Conservation (phyloP, 2,329 filamentous ascomycete genomes). For the Aurifilum marmelostoma region DNA sequence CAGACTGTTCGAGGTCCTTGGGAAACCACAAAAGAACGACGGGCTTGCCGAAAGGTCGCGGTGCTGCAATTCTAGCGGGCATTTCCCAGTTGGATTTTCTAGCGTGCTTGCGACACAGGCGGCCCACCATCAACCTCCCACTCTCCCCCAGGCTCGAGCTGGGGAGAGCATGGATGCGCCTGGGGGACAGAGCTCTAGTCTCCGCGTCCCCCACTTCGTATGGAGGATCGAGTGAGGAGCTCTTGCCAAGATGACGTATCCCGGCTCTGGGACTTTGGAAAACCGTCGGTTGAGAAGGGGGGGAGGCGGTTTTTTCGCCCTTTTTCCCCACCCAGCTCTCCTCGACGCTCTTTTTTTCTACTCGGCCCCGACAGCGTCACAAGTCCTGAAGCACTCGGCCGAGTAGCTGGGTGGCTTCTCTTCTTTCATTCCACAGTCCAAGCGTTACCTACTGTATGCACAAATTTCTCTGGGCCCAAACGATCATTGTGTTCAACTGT, state of each 20-base stretch:
- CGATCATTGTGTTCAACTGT: background rate
- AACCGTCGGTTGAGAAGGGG: no score
- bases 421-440: background rate
- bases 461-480: background rate
- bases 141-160: constrained; percentile 1
- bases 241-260: constrained; percentile 19
- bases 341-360: background rate
- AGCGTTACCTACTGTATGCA: background rate
- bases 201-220: constrained; percentile 20
- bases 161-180: constrained; percentile 22
- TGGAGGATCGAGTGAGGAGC: background rate
- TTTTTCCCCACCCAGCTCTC: background rate
- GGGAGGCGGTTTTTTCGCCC: no score
- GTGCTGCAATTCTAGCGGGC: background rate
- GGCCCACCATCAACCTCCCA: background rate
- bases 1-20: background rate
- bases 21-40: background rate
- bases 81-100: background rate
- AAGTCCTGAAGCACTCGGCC: background rate
- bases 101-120: background rate
- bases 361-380: background rate
- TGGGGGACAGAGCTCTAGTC: constrained; percentile 19
- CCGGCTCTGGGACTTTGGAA: background rate
- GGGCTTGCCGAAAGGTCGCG: constrained; percentile 2
- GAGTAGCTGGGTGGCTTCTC: background rate